Base-by-base conservation (phyloP, 2,329 filamentous ascomycete species). In the Penicillium olsonii region DNA sequence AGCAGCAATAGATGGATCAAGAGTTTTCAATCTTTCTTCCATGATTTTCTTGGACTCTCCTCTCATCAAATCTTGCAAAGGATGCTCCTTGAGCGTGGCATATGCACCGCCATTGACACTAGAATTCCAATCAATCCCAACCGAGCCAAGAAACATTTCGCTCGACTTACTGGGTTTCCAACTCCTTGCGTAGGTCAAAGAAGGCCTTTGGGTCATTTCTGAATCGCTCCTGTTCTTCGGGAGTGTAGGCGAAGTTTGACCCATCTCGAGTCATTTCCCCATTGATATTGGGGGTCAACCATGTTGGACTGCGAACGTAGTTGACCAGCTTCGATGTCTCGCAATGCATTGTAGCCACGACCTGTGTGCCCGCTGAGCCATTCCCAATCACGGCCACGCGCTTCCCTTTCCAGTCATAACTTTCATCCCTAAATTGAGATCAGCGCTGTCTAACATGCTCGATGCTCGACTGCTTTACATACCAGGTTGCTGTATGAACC, bases 331-430 rank as follows among this genome's bases (percentile, higher is more conserved):
- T 56, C 1, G 34, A 38, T 0, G 54, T 60, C 14, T 52, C 56
- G 3, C 51, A 34, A 39, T 63, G 54, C 26, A 61, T 31, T 15
- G 37, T 33, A 22, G 47, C 19, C 4, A 53, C 42, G 26, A 73
- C 70, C 46, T 75, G 72, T 12, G 74, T 71, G 1, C 62, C 69
- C 4, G 64, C 68, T 1, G 56, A 56, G 2, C 63, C 62, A 27
- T 60, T 63, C 4, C 61, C 61, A 24, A 64, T 61, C 0, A 65
- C 52, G 1, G 54, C 62, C 22, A 64, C 56, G 2, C 51, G 47
- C 38, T 64, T 64, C 26, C 50, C 35, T 1, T 42, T 37, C 40
- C 52, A 62, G 34, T 62, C 54, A 14, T 56, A 60, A 2, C 37
- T 39, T 11, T 59, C 50, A 45, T 71, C 63, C 45, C 45, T 47